Evolutionary conservation across 306 rosid genomes (phyloP).

Genomic region (Vigna reflexopilosa): DNA sequence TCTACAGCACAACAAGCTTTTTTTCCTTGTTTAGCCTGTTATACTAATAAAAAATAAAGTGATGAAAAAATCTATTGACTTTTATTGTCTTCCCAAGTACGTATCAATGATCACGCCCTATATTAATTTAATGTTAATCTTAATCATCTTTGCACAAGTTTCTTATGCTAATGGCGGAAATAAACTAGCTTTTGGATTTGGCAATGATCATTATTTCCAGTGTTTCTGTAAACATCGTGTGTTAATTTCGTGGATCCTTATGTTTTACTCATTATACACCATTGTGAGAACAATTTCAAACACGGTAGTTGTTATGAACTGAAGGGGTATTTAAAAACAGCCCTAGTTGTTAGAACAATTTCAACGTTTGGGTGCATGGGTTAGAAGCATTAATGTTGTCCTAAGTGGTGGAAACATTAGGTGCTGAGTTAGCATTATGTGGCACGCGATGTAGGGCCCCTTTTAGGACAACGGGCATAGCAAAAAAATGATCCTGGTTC

Average conservation of each 20-base stretch:
- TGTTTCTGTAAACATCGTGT: background rate
- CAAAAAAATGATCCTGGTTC: constrained; percentile 28
- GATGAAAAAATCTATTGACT: background rate
- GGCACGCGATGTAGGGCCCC: constrained; percentile 69
- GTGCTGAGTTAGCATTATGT: constrained; percentile 51
- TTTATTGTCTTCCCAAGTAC: background rate
- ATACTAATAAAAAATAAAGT: background rate
- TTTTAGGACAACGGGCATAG: constrained; percentile 36
- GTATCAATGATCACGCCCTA: constrained; percentile 13
- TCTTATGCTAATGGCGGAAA: constrained; percentile 16
- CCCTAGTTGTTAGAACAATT: constrained; percentile 23
- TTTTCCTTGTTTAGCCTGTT: background rate
- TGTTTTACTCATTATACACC: background rate
- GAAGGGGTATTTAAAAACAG: background rate
- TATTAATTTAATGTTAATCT: background rate
- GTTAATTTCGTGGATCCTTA: background rate
- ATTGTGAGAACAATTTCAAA: background rate
- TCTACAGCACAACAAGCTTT: background rate
- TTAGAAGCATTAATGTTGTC: constrained; percentile 49
- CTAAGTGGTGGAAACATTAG: constrained; percentile 52
- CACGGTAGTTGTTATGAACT: background rate
- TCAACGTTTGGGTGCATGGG: constrained; percentile 30
- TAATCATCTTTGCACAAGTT: background rate
- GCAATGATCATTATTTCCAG: constrained; percentile 17
- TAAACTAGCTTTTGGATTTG: constrained; percentile 21